Evolutionary conservation across 2,329 filamentous ascomycete genomes (phyloP), one percentile per base, ranked within the genome.

Genomic region (Cadophora luteo-olivacea): DNA sequence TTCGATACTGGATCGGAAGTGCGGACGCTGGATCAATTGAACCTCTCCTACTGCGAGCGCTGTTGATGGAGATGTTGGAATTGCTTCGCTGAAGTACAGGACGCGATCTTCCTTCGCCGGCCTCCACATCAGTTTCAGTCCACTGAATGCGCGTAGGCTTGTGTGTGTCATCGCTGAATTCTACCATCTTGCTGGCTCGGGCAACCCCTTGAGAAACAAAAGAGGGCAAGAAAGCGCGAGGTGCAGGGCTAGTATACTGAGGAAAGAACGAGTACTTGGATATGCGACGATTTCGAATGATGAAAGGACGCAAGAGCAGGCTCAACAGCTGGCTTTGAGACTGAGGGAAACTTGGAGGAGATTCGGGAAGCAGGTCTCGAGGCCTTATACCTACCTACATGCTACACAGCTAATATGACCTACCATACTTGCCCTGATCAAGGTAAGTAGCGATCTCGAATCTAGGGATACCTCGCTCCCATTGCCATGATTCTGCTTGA

Each of bases 1-100:
- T 86, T 55, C 85, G 83, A 73, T 87, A 87, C 70, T 86, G 83
- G 64, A 86, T 85, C n/a, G 85, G 84, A 61, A 86, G 77, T 3
- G 78, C 79, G 16, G 81, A 77, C 1, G 78, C 74, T 4, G 81
- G 81, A 66, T 84, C 81, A 36, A 84, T 79, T 5, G 73, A 75
- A 5, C 70, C 74, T 69, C 76, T 72, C 66, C 75, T 69, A 25
- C 75, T 77, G 38, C 74, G 72, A 4, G 68, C 48, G 38, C 75
- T 76, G 52, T 72, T 70, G 64, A 77, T 75, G 9, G 73, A 75
- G 22, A 75, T 69, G 51, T 72, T 74, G n/a, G 76, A 77, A 45
- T 70, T 75, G 52, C 72, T 68, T 16, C 75, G 74, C 33, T 73
- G 72, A 25, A 76, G 69, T 16, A 24, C 29, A 51, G 72, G 65